Evolutionary conservation across 2,329 filamentous ascomycete species (phyloP), one percentile per base, ranked within the genome.

Genomic region (Waltergamsia citrina): DNA sequence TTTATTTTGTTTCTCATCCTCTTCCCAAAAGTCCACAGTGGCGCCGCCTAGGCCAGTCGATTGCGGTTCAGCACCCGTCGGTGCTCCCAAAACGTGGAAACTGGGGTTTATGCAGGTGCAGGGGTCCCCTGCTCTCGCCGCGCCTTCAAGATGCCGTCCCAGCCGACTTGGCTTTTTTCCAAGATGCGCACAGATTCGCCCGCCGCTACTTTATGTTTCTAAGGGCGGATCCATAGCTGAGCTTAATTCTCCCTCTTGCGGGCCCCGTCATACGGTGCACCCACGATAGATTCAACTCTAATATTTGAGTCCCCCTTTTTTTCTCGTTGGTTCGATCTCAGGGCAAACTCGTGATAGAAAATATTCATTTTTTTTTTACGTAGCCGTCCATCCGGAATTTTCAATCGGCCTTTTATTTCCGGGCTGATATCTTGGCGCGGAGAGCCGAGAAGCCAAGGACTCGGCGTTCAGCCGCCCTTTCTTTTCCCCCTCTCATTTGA

Each of bases 161-260:
- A 57, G 45, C 56, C 56, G 56, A 53, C 55, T 58, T 59, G 53
- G 53, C 52, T 45, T 21, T n/a, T n/a, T n/a, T n/a, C n/a, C n/a
- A n/a, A n/a, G n/a, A n/a, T n/a, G n/a, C n/a, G n/a, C n/a, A n/a
- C n/a, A n/a, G n/a, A n/a, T n/a, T n/a, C n/a, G n/a, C n/a, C n/a
- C n/a, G n/a, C n/a, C n/a, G n/a, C n/a, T n/a, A n/a, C n/a, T n/a
- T n/a, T n/a, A n/a, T n/a, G n/a, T n/a, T n/a, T n/a, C n/a, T n/a
- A n/a, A 8, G 11, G 20, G 14, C 10, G 23, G 23, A 22, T 28
- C 24, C 17, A 18, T 34, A 21, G n/a, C 15, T 18, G 22, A 33
- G 31, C 31, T 33, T 25, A 25, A 12, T 24, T 12, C 14, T n/a
- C 17, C 8, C 17, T 6, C 5, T 8, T 7, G 26, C n/a, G n/a